Base-by-base conservation (phyloP, 176 grass and related monocot genomes). In the Triticum aestivum region DNA sequence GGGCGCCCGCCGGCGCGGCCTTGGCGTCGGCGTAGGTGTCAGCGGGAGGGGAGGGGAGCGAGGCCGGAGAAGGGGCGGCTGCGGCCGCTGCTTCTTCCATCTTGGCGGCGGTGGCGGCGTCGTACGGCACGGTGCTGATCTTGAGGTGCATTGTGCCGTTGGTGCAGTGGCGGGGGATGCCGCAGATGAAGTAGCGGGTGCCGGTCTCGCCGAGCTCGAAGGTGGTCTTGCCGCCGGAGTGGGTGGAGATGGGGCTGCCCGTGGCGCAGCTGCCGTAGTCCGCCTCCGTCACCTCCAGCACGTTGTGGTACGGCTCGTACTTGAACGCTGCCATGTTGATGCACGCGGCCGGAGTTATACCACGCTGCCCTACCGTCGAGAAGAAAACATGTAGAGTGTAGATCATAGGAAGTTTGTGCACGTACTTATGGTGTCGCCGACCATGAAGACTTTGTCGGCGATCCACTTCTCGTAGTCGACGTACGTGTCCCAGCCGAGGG, bases 161-260 rank as follows among this genome's bases (percentile, higher is more conserved):
- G 75, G 49, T 51, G 91, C 91, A 95, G 87, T 94, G 89, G 44
- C 84, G 84, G 32, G 92, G 77, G 77, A 91, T 87, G 27, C 95
- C 89, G 81, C 95, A 97, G 83, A 97, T 94, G 92, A 94, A 97
- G 88, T 94, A 94, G 65, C 92, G 85, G 2, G 83, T 92, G 59
- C 92, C 88, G 32, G 85, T 15, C 37, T 65, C 59, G 24, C 88
- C 11, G 65, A 97, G 88, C 49, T 79, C 23, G 81, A 97, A 68
- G 80, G 63, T 30, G 78, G 92, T 94, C 51, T 21, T 2, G 54
- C 92, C 90, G 56, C 89, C 82, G 65, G 92, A 91, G 64, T 84
- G 81, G 3, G 83, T 85, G 44, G 77, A 41, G 32, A 89, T 38
- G 14, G 90, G 47, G 30, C 35, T 89, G 34, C 1, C 37, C 12